Evolutionary conservation across 192 early-diverging fungal genomes (phyloP).

Genomic region (Coemansia sp.): DNA sequence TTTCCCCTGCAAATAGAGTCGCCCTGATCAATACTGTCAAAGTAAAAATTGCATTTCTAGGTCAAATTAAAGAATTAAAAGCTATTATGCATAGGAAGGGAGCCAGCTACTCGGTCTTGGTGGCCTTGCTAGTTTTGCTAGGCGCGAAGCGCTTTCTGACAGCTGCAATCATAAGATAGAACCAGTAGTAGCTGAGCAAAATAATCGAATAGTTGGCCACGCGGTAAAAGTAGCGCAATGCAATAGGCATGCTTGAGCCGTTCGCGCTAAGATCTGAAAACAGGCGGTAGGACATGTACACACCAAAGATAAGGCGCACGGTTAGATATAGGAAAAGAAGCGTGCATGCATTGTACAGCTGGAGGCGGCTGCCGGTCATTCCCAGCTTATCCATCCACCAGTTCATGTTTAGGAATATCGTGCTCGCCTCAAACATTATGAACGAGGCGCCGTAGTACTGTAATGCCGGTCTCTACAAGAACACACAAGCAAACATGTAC

Average conservation of each 20-base stretch:
- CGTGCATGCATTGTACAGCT: constrained; percentile 80
- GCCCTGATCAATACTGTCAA: not conserved
- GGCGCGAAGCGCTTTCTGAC: constrained; percentile 41
- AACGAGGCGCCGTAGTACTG: constrained; percentile 85
- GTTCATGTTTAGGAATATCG: constrained; percentile 88
- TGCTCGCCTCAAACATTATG: constrained; percentile 88
- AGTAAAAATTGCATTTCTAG: not conserved
- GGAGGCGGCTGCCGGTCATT: constrained; percentile 71
- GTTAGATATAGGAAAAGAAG: constrained; percentile 73
- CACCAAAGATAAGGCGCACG: constrained; percentile 74
- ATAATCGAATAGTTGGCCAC: constrained; percentile 34
- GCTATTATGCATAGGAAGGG: not conserved
- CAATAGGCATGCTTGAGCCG: constrained; percentile 27
- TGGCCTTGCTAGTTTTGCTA: constrained; percentile 8
- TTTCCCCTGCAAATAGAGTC: not conserved
- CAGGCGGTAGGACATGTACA: constrained; percentile 66
- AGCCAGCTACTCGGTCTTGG: constrained; percentile 11
- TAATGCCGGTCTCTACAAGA: constrained; percentile 70
- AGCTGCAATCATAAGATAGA: constrained; percentile 49
- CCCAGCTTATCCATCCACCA: constrained; percentile 90
- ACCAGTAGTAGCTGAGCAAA: constrained; percentile 55
- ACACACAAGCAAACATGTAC: not conserved
- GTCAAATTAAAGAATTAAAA: not conserved
- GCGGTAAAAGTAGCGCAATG: constrained; percentile 50
- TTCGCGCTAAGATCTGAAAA: constrained; percentile 42